Base-by-base conservation (phyloP, 1,139 yeast genomes). In the Taiozyma onychis region DNA sequence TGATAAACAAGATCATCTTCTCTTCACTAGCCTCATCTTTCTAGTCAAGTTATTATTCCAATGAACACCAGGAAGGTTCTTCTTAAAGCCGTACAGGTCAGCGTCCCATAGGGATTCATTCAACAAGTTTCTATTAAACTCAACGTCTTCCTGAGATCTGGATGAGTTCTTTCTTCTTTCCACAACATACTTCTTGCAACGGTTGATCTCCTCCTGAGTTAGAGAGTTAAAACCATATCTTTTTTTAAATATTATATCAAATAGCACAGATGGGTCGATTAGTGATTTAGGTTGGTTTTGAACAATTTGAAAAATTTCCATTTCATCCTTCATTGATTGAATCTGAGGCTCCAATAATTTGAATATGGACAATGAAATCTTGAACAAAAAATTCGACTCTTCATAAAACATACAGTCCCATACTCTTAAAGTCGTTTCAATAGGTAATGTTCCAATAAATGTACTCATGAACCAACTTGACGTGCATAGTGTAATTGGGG, bases 401-500 rank as follows among this genome's bases (percentile, higher is more conserved):
- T 93, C 98, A 63, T 86, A 89, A 75, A 95, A 91, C 50, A 93
- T 69, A 48, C 95, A 88, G 66, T 93, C 99, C 99, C 99, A 93
- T 0, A 93, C 85, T 51, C 98, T 72, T 47, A 93, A 71, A 11
- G 88, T 85, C 0, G 95, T 82, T 64, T 93, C 98, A 18, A 88
- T 80, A 0, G 98, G 99, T 42, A 93, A 69, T 2, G 83, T 80
- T 0, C 96, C 96, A 41, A 91, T 89, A 69, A 87, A 93, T 7
- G 89, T 79, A 56, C 97, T 87, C 99, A 93, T 93, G 66, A 93
- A 93, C 99, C 99, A 93, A 46, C 96, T 85, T 0, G 97, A 91
- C 0, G 98, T 91, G 57, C 96, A 95, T 43, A 93, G 74, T 1
- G 97, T 88, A 6, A 93, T 81, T 1, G 97, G 96, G 1, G 99